Base-by-base conservation (phyloP, 1,139 yeast genomes). In the Saccharomycopsis hybrid region DNA sequence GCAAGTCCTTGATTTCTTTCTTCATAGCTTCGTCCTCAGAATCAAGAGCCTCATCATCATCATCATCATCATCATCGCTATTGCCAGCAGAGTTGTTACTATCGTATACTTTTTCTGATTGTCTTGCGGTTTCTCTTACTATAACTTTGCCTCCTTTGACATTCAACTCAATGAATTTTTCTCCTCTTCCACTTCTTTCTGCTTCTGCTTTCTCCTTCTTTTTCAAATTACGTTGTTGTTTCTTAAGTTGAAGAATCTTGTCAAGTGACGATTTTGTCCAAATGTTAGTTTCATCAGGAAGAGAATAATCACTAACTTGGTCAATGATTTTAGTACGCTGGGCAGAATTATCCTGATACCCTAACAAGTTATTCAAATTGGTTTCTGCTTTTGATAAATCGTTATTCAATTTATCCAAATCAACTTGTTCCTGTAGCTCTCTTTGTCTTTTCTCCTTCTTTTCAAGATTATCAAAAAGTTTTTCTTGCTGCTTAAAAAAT, bases 241-340 rank as follows among this genome's bases (percentile, higher is more conserved):
- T 79, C 64, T 89, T 88, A 57, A 92, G 70, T 58, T 76, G 76
- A 51, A 88, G 71, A 0, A 97, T 97, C 57, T 94, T 78, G 60
- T 94, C 97, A 47, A 83, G 74, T 2, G 54, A 51, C 0, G 97
- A 92, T 3, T 87, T 78, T 0, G 95, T 82, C 98, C 98, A 94
- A 58, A 80, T 72, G 58, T 74, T 80, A 1, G 77, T 68, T 44
- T 77, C 76, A 3, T 73, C 64, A 0, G 81, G 80, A 44, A 75
- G 55, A 47, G 85, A 94, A 62, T 82, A 92, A 63, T 94, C 98
- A 4, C 96, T 80, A 0, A 95, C 97, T 61, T 88, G 85, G 62
- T 94, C 99, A 42, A 94, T 90, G 56, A 94, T 89, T 59, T 78
- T 81, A 0, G 97, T 92, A 62, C 98, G 73, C 62, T 88, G 94